A percentile compares a stretch with the other conserved stretches of the same genome.
These are phyloP conservation scores for Scheffersomyces quercinus DNA, from an alignment of 1,139 yeast species.

Conservation along the genomic window DNA sequence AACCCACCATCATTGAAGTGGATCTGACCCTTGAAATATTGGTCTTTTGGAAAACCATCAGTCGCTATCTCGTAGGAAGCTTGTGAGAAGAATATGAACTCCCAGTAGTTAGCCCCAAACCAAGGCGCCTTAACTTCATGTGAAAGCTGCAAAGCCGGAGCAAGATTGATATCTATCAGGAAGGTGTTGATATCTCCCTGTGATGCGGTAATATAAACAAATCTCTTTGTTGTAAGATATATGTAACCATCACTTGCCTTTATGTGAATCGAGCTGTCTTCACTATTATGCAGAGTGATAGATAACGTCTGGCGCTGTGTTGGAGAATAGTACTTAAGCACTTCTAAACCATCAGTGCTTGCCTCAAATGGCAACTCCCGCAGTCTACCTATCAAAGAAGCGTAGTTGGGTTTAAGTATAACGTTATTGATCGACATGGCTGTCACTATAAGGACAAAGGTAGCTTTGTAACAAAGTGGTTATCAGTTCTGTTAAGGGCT, in stretches of 20 bases:
- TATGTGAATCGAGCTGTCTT: conserved; percentile 22
- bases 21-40: conserved; percentile 39
- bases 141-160: conserved; percentile 21
- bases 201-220: conserved; percentile 35
- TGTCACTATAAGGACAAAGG: too few relatives aligned
- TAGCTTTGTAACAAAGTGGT: too few relatives aligned
- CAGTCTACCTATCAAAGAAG: conserved; percentile 14
- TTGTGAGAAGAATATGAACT: conserved; percentile 40
- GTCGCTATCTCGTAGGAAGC: conserved; percentile 28
- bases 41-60: conserved; percentile 46
- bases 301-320: conserved; percentile 21
- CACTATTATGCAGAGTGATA: conserved; percentile 13
- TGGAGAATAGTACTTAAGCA: conserved; percentile 15
- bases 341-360: conserved; percentile 12
- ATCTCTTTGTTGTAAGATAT: conserved; percentile 37
- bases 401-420: conserved; percentile 22
- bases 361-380: conserved; percentile 24
- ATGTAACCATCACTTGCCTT: conserved; percentile 34
- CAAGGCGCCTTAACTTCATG: conserved; percentile 50
- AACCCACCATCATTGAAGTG: conserved; percentile 53
- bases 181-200: conserved; percentile 43
- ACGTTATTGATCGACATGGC: conserved; percentile 37
- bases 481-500: too few relatives aligned
- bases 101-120: conserved; percentile 58
- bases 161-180: conserved; percentile 27